Base-by-base conservation (phyloP, 2,329 filamentous ascomycete genomes). In the Penicillium sp. region DNA sequence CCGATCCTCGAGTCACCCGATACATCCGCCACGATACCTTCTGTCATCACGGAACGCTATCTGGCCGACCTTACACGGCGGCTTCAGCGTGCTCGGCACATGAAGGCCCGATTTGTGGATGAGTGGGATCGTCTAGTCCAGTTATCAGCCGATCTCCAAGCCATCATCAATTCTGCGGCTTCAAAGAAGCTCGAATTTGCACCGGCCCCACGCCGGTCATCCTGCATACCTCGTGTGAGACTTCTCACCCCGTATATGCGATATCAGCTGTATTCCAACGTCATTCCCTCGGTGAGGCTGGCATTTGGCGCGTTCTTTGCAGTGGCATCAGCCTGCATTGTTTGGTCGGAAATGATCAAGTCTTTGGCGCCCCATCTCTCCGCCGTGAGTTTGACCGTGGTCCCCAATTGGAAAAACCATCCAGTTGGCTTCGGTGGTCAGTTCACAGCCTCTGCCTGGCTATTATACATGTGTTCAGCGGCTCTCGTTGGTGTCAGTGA, bases 271-370 rank as follows among this genome's bases (percentile, higher is more conserved):
- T 83, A 96, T 71, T 89, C 86, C 56, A 84, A 91, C 66, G 62
- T 93, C 23, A 76, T 94, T 31, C 94, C 94, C 0, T 84, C 83
- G 51, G 63, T 86, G 0, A 86, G 87, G 49, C 79, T 92, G 45
- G 70, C 79, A 8, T 73, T 89, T 6, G 91, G 90, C n/a, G 77
- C 78, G 1, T 68, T 94, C 56, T 82, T 96, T 23, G 83, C 88
- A 0, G 70, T 89, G 0, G 92, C 91, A 2, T 97, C 94, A 0
- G 81, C 86, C 49, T 90, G 87, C 65, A 89, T 99, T 60, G 83
- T 97, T 51, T 97, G 93, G 92, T 96, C 93, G 1, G 94, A 99
- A 79, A 78, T 96, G 55, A 86, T 96, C 75, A 96, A 94, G 73
- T 86, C 87, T n/a, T 83, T 91, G 49, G 85, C 89, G 23, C 89